phyloP scores from a whole-genome alignment of 371 early-diverging fungal genomes.

The Polyrhizophydium stewartii region DNA sequence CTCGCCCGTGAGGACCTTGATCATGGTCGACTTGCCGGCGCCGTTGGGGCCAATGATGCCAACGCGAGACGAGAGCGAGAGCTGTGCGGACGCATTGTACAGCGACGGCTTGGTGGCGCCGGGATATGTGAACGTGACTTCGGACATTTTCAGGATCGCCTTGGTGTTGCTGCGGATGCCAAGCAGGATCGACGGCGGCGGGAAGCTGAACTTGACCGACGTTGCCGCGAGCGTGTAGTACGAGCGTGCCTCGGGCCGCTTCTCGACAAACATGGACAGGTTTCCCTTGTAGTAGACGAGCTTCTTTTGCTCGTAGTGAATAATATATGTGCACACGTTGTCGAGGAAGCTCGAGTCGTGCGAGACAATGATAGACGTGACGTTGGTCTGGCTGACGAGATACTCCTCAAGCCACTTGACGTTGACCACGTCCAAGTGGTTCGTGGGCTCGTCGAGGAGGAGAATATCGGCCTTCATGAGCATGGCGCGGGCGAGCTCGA shows the following conservation, averaged over 20 bases:
- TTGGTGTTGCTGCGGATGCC: slow-evolving; percentile 73
- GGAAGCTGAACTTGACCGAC: slow-evolving; percentile 67
- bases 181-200: slow-evolving; percentile 67
- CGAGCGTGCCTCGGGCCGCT: slow-evolving; percentile 69
- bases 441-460: slow-evolving; percentile 88
- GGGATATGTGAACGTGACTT: slow-evolving; percentile 66
- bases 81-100: slow-evolving; percentile 52
- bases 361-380: slow-evolving; percentile 81
- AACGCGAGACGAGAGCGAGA: slow-evolving; percentile 73
- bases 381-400: slow-evolving; percentile 60
- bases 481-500: slow-evolving; percentile 79
- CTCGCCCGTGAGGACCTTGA: slow-evolving; percentile 57
- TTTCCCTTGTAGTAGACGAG: slow-evolving; percentile 78
- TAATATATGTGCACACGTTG: slow-evolving; percentile 76
- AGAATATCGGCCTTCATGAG: slow-evolving; percentile 78
- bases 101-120: slow-evolving; percentile 60
- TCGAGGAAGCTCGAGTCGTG: slow-evolving; percentile 89
- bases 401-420: slow-evolving; percentile 81
- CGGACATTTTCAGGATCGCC: slow-evolving; percentile 67
- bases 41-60: slow-evolving; percentile 79
- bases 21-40: slow-evolving; percentile 65
- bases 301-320: slow-evolving; percentile 77
- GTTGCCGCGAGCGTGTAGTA: slow-evolving; percentile 71
- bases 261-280: slow-evolving; percentile 76
- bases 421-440: slow-evolving; percentile 82